A percentile compares a stretch with the other conserved stretches of the same genome.
These are phyloP conservation scores for Sarocladium strictum DNA, from an alignment of 2,329 filamentous ascomycete species.

Conservation along the genomic window DNA sequence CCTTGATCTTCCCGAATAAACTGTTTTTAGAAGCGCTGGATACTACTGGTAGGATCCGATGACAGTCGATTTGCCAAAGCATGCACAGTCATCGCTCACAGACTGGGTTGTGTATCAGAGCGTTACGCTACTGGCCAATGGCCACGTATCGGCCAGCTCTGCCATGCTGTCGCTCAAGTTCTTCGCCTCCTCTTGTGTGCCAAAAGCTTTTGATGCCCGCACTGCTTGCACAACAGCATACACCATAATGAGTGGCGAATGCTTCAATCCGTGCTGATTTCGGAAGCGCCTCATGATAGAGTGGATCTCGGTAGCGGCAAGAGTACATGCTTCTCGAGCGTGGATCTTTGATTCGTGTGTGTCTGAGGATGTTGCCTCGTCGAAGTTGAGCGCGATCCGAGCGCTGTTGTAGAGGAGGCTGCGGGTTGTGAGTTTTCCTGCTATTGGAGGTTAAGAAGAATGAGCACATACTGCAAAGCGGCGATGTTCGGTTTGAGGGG, in stretches of 20 bases:
- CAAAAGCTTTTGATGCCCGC: conserved; percentile 11
- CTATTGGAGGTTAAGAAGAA: no score
- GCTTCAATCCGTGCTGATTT: conserved; percentile 16
- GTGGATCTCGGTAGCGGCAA: conserved; percentile 17
- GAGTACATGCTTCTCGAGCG: conserved; percentile 13
- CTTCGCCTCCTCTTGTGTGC: background rate
- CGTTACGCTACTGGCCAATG: background rate
- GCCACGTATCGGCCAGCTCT: background rate
- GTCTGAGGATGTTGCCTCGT: conserved; percentile 11
- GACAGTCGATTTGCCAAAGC: no score
- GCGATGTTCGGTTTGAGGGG: conserved; percentile 15
- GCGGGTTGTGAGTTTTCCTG: background rate
- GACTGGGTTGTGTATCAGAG: no score
- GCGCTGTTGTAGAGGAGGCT: conserved; percentile 18
- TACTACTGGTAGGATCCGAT: no score
- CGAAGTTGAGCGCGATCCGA: conserved; percentile 19
- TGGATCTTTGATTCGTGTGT: conserved; percentile 1
- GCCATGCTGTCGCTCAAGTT: background rate
- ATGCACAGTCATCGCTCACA: no score
- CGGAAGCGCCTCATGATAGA: conserved; percentile 17
- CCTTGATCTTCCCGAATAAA: no score
- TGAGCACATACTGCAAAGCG: conserved; percentile 17
- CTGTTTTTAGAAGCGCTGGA: no score
- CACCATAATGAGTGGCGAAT: conserved; percentile 18
- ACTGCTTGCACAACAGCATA: conserved; percentile 19